Conservation (phyloP, 345 rosid species). For the Pistacia integerrima region DNA sequence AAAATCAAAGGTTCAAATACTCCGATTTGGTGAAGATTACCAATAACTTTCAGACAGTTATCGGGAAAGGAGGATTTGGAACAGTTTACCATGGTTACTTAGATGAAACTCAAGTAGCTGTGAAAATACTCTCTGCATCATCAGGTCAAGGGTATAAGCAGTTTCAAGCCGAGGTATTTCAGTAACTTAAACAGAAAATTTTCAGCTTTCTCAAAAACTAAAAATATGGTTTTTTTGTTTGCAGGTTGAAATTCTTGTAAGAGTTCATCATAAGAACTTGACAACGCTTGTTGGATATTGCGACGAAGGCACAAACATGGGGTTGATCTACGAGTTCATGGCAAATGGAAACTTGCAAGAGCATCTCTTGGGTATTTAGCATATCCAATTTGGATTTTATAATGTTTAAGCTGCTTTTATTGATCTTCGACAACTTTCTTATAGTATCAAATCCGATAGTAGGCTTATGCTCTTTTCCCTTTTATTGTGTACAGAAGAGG, state of each 20-base stretch:
- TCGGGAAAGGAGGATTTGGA: constrained; percentile 38
- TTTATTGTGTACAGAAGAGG: constrained; percentile 9
- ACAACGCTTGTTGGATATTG: constrained; percentile 16
- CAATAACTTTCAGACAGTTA: constrained; percentile 20
- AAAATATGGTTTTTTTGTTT: neutral
- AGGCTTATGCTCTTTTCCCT: neutral
- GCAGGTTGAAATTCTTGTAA: constrained; percentile 9
- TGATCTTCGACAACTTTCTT: neutral
- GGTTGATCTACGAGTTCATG: constrained; percentile 17
- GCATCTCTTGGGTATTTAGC: constrained; percentile 3
- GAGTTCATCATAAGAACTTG: constrained; percentile 20
- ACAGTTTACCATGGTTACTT: constrained; percentile 31
- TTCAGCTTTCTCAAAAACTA: too few species aligned
- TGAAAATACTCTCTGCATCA: constrained; percentile 29
- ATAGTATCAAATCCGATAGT: neutral
- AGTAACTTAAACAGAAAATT: neutral
- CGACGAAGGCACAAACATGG: constrained; percentile 5
- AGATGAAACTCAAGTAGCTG: constrained; percentile 28
- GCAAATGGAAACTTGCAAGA: constrained; percentile 7
- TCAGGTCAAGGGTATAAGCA: constrained; percentile 19
- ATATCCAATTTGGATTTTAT: neutral
- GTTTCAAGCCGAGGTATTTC: constrained; percentile 29
- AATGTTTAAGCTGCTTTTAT: neutral
- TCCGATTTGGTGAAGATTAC: constrained; percentile 25
- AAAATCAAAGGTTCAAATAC: constrained; percentile 23